Evolutionary conservation across 2,329 filamentous ascomycete species (phyloP).

Genomic region (Fusarium fujikuroi): DNA sequence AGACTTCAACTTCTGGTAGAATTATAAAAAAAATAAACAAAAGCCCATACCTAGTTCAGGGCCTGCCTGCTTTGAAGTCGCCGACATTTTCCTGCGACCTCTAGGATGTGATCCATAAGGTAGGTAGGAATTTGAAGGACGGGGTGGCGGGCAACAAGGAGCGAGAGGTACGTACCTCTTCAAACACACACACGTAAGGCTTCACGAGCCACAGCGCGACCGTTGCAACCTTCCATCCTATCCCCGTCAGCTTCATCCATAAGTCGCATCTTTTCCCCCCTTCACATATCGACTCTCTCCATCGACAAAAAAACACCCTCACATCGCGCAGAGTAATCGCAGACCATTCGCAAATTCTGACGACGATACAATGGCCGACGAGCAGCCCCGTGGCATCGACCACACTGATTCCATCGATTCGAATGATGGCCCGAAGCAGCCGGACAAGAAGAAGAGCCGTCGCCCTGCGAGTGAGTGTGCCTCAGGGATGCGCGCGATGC

Average conservation of each 20-base stretch:
- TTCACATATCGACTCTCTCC: slow-evolving; percentile 4
- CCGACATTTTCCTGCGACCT: not conserved
- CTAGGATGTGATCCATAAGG: not conserved
- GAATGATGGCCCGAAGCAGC: slow-evolving; percentile 62
- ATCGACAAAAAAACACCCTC: slow-evolving; percentile 27
- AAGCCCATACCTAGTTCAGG: too few species aligned
- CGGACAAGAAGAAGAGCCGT: slow-evolving; percentile 89
- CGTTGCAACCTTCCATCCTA: slow-evolving; percentile 13
- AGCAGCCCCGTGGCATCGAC: slow-evolving; percentile 54
- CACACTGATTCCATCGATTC: slow-evolving; percentile 65
- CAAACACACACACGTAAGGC: slow-evolving; percentile 28
- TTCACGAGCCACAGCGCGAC: slow-evolving; percentile 33
- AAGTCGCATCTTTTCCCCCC: slow-evolving; percentile 28
- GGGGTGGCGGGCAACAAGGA: not conserved
- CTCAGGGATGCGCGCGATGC: slow-evolving; percentile 14
- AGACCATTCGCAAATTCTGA: slow-evolving; percentile 24
- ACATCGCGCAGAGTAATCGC: slow-evolving; percentile 7
- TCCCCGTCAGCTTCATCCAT: slow-evolving; percentile 29
- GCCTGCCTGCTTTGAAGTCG: not conserved
- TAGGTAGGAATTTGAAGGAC: not conserved
- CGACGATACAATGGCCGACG: slow-evolving; percentile 59
- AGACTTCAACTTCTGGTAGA: not conserved
- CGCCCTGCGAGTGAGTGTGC: slow-evolving; percentile 81
- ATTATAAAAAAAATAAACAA: not conserved
- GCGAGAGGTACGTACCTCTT: slow-evolving; percentile 15